A percentile compares a stretch with the other conserved stretches of the same genome.
Conservation (phyloP, 2,329 filamentous ascomycete genomes). For the Phialophora chinensis region DNA sequence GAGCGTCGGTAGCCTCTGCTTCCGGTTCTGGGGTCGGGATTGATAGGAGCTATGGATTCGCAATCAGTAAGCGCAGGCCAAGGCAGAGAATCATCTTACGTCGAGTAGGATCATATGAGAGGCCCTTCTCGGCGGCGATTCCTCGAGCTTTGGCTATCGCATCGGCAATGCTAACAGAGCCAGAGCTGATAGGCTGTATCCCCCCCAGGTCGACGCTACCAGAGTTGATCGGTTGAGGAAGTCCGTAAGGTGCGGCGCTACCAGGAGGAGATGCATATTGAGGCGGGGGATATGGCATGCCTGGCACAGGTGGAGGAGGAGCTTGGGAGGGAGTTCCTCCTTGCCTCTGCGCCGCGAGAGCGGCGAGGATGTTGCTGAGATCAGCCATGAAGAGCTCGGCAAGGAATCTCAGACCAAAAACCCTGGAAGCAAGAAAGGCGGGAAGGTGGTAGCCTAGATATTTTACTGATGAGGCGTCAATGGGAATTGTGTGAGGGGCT, state of each 20-base stretch:
- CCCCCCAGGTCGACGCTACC: conserved; percentile 80
- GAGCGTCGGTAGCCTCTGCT: conserved; percentile 67
- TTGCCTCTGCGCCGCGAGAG: conserved; percentile 59
- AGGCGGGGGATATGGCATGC: conserved; percentile 49
- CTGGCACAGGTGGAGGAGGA: conserved; percentile 45
- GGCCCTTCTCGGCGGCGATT: conserved; percentile 78
- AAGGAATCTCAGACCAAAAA: background rate
- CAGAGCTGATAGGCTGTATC: conserved; percentile 78
- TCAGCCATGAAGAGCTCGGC: conserved; percentile 42
- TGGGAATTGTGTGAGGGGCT: background rate
- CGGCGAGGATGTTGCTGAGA: conserved; percentile 59
- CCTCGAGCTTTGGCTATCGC: conserved; percentile 84
- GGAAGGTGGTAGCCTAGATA: background rate
- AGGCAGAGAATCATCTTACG: conserved; percentile 33
- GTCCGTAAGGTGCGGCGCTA: conserved; percentile 49
- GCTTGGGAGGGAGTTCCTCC: conserved; percentile 55
- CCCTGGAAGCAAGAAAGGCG: background rate
- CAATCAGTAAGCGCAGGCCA: background rate
- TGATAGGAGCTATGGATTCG: conserved; percentile 28
- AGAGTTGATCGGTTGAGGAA: conserved; percentile 56
- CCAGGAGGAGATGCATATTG: conserved; percentile 52
- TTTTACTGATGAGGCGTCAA: background rate
- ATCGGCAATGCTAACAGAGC: conserved; percentile 81
- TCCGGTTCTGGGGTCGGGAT: conserved; percentile 32
- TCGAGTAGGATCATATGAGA: conserved; percentile 56